Conservation (phyloP, 169 alveolate genomes). For the Plasmodium adleri region DNA sequence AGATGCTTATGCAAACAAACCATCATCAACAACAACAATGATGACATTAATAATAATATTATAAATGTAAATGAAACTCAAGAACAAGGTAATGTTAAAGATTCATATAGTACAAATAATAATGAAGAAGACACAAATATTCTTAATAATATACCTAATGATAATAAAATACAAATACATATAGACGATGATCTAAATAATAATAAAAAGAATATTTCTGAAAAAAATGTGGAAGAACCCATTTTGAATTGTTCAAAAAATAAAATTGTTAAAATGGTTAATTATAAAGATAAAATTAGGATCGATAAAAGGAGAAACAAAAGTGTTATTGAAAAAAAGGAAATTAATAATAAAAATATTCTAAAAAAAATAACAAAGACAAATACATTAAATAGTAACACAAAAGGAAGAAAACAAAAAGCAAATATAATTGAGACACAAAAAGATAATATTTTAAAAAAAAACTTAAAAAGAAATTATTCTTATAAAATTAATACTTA, state of each 20-base stretch:
- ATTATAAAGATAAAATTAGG: slow-evolving; percentile 1
- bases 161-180: too few relatives aligned
- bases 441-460: background rate
- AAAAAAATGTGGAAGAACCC: slow-evolving; percentile 4
- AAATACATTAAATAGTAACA: slow-evolving; percentile 3
- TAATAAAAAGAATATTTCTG: slow-evolving; percentile 2
- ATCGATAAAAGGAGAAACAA: slow-evolving; percentile 3
- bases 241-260: background rate
- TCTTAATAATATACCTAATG: too few relatives aligned
- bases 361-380: slow-evolving; percentile 7
- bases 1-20: too few relatives aligned
- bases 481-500: too few relatives aligned
- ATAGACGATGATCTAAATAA: background rate
- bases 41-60: background rate
- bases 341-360: background rate
- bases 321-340: background rate
- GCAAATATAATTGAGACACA: background rate
- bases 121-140: background rate
- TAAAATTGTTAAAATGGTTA: background rate
- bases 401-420: background rate
- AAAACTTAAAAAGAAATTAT: background rate
- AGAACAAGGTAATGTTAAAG: background rate
- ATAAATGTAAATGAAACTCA: background rate
- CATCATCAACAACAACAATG: too few relatives aligned
- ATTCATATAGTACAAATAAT: background rate